Evolutionary conservation across 345 rosid species (phyloP).

Genomic region (Salix purpurea): DNA sequence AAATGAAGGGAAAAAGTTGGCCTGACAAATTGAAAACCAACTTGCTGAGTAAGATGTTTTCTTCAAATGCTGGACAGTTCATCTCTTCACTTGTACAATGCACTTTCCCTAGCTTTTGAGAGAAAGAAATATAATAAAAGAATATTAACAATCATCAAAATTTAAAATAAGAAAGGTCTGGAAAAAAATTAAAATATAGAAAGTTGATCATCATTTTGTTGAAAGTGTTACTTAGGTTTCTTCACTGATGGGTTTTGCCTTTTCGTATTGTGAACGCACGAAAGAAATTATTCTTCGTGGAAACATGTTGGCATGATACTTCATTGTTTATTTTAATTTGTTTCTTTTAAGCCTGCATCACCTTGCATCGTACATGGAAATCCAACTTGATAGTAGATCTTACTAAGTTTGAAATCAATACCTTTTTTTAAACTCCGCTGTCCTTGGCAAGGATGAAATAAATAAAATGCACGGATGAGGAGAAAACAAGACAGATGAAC

Average conservation of each 20-base stretch:
- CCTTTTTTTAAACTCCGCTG: too few species aligned
- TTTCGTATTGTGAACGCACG: not conserved
- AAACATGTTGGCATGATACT: not conserved
- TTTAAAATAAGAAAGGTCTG: too few species aligned
- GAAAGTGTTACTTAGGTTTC: not conserved
- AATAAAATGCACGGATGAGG: too few species aligned
- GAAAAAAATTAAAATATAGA: not conserved
- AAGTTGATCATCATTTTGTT: not conserved
- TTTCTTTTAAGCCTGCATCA: not conserved
- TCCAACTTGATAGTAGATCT: not conserved
- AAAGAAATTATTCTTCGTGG: not conserved
- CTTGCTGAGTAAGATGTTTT: not conserved
- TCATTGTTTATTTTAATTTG: not conserved
- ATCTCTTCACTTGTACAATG: not conserved
- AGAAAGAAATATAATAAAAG: conserved; percentile 5
- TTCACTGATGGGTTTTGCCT: conserved; percentile 1
- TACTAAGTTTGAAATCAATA: too few species aligned
- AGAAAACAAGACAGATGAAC: too few species aligned
- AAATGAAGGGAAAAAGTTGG: not conserved
- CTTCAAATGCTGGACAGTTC: conserved; percentile 29
- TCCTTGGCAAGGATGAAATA: too few species aligned
- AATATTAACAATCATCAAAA: not conserved
- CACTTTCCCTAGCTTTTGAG: not conserved
- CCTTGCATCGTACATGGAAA: not conserved
- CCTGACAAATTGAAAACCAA: not conserved